Base-by-base conservation (phyloP, 768 basidiomycete genomes). In the Russula vinacea region DNA sequence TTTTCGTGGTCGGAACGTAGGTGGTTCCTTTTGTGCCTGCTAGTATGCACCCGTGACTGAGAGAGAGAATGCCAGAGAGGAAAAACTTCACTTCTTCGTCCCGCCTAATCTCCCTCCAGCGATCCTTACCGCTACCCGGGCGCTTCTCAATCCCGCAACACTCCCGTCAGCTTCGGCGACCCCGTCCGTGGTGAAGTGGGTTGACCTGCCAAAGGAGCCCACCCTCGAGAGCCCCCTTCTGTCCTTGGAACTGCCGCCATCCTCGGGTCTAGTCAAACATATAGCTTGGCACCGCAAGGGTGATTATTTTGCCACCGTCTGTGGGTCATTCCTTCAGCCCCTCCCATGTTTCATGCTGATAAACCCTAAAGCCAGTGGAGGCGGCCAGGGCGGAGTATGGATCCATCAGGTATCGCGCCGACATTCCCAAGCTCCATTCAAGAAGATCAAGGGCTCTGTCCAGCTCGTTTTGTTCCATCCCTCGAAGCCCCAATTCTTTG, bases 351-450 rank as follows among this genome's bases (percentile, higher is more conserved):
- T 49, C 33, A 37, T 14, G 40, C 62, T 62, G 35, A 65, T 45
- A 24, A 17, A 17, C 4, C 17, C 33, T 37, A 29, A 66, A 89
- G 87, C 87, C 17, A 83, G 78, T 69, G 81, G 79, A 68, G 90
- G 87, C 56, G 82, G 80, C 39, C 90, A 92, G 72, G 88, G 89
- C 40, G 85, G 87, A 51, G 91, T 98, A 33, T 94, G 96, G 85
- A 97, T 99, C 57, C 97, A 99, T 73, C 97, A 99, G 73, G 74
- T 97, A 19, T 89, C 91, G 33, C 88, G 90, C 65, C 87, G 94
- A 73, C 90, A 97, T 75, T 98, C 96, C 5, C 97, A 99, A 76
- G 92, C 94, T 5, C 97, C 97, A 13, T 98, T 99, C 85, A 94
- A 89, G 75, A 95, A 94, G 75, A 84, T 96, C 68, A 92, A 92